A percentile compares a stretch with the other conserved stretches of the same genome.
These are phyloP conservation scores for Penicillium psychrosexuale DNA, from an alignment of 2,329 filamentous ascomycete genomes.

Conservation along the genomic window DNA sequence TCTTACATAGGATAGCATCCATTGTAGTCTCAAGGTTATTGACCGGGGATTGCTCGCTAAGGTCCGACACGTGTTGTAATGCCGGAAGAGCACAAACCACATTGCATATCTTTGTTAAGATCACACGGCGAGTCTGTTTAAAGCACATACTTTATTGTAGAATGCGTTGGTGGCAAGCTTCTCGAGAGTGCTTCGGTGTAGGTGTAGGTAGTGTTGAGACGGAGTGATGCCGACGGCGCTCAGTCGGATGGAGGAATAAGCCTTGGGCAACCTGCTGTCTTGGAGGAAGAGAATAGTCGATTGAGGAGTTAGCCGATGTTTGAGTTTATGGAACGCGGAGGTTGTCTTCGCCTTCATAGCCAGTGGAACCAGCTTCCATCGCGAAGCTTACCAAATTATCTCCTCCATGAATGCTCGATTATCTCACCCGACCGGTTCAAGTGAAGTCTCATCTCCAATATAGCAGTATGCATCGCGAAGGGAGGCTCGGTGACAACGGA, in stretches of 20 bases:
- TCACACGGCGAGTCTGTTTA: conserved; percentile 6
- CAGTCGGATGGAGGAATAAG: conserved; percentile 58
- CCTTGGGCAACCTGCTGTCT: conserved; percentile 57
- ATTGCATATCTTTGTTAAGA: conserved; percentile 18
- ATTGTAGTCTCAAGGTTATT: conserved; percentile 13
- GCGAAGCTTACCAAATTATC: conserved; percentile 6
- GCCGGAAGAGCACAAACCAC: conserved; percentile 14
- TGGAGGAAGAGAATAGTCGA: neutral
- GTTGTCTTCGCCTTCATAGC: conserved; percentile 69
- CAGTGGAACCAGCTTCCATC: conserved; percentile 2
- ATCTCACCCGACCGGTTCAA: conserved; percentile 13
- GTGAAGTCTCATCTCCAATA: conserved; percentile 18
- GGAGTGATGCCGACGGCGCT: neutral
- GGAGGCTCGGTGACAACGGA: conserved; percentile 62
- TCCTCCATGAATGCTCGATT: neutral
- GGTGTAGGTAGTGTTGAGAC: conserved; percentile 7
- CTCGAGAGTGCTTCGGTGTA: conserved; percentile 15
- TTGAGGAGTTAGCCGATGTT: neutral
- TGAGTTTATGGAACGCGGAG: conserved; percentile 54
- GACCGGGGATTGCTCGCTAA: conserved; percentile 8
- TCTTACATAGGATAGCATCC: conserved; percentile 11
- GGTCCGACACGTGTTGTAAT: conserved; percentile 4
- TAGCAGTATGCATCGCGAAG: conserved; percentile 25
- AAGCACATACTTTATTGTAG: conserved; percentile 17
- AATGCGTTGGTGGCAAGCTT: conserved; percentile 19